phyloP scores from a whole-genome alignment of 164 flowering plant species.

The Sedum album region DNA sequence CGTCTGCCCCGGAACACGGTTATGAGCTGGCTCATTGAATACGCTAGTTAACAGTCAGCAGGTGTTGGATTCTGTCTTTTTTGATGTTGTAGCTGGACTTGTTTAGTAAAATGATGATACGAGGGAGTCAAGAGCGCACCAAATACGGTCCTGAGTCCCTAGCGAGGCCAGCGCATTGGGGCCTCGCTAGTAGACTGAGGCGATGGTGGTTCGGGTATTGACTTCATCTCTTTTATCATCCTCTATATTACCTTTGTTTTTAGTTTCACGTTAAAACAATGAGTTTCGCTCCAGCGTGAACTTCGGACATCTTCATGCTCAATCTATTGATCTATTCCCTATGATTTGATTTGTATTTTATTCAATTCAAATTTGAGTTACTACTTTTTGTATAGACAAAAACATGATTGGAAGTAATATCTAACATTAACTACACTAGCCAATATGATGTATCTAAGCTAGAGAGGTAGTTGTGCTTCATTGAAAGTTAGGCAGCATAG shows the following conservation, averaged over 20 bases:
- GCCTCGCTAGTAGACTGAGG: slow-evolving; percentile 31
- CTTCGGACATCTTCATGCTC: background rate
- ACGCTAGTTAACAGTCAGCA: background rate
- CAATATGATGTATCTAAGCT: background rate
- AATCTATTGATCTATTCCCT: background rate
- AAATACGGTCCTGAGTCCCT: slow-evolving; percentile 45
- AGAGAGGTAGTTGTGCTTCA: slow-evolving; percentile 1
- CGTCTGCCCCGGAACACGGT: background rate
- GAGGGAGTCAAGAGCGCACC: slow-evolving; percentile 99
- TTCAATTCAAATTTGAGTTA: too few species aligned
- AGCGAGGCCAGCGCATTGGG: slow-evolving; percentile 17
- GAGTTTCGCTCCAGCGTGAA: background rate
- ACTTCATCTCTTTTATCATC: slow-evolving; percentile 30
- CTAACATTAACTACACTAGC: too few species aligned
- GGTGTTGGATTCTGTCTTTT: background rate
- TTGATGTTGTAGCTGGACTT: background rate
- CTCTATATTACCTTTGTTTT: background rate
- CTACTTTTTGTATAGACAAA: too few species aligned
- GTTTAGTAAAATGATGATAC: background rate
- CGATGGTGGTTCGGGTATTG: slow-evolving; percentile 67
- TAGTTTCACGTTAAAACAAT: too few species aligned
- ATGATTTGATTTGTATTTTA: too few species aligned
- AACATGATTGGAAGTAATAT: too few species aligned
- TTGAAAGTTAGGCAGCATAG: slow-evolving; percentile 1
- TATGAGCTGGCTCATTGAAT: slow-evolving; percentile 3